These are phyloP conservation scores for Colletotrichum neosansevieriae DNA, from an alignment of 2,329 filamentous ascomycete genomes.

Conservation along the genomic window DNA sequence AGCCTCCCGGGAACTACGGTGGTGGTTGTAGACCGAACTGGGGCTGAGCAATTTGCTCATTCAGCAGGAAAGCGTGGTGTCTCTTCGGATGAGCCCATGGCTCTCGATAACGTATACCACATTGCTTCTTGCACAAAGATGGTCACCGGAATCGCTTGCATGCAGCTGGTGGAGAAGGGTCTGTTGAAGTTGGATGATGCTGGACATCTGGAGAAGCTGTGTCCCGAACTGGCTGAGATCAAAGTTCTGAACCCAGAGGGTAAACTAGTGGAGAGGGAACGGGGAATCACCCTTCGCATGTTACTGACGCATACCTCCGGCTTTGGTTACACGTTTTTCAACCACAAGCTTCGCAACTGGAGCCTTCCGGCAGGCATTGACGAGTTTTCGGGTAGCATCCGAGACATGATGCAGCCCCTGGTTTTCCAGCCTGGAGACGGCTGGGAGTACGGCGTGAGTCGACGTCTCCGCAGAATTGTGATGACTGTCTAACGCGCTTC, in stretches of 20 bases:
- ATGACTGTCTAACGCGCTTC: constrained; percentile 51
- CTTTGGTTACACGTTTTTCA: constrained; percentile 69
- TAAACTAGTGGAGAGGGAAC: constrained; percentile 57
- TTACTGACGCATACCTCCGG: constrained; percentile 67
- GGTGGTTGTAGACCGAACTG: constrained; percentile 60
- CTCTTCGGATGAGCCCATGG: constrained; percentile 62
- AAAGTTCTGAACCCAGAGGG: constrained; percentile 58
- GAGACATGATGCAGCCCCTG: constrained; percentile 65
- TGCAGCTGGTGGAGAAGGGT: constrained; percentile 69
- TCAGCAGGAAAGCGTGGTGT: constrained; percentile 61
- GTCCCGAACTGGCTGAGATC: constrained; percentile 61
- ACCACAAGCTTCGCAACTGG: constrained; percentile 60
- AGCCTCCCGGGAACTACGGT: constrained; percentile 60
- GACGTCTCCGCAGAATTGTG: background rate
- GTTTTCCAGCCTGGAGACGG: constrained; percentile 72
- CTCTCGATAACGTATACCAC: constrained; percentile 71
- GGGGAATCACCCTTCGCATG: constrained; percentile 68
- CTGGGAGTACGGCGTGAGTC: constrained; percentile 70
- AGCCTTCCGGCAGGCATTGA: constrained; percentile 63
- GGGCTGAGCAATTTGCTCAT: constrained; percentile 61
- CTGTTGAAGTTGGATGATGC: constrained; percentile 61
- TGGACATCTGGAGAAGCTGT: constrained; percentile 58
- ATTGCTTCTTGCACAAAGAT: constrained; percentile 70
- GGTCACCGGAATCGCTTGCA: constrained; percentile 62
- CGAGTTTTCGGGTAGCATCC: constrained; percentile 67